Evolutionary conservation across 148 eudicot genomes (phyloP).

Genomic region (Simmondsia chinensis): DNA sequence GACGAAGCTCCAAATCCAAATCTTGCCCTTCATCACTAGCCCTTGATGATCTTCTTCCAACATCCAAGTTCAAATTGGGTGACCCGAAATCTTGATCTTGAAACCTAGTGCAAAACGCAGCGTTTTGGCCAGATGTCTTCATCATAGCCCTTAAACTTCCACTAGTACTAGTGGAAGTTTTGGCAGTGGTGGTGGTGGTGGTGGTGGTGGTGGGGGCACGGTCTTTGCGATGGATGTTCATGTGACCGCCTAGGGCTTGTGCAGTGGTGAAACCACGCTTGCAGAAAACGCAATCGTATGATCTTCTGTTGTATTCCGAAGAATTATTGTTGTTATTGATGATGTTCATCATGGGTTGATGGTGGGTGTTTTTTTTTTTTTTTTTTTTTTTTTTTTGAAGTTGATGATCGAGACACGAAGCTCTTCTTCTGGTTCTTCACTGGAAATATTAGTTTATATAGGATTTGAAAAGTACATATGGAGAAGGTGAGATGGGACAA

Average conservation of each 20-base stretch:
- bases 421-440: too few species aligned
- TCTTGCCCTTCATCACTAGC: slow-evolving; percentile 22
- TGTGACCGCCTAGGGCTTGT: slow-evolving; percentile 68
- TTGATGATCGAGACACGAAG: too few species aligned
- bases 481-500: too few species aligned
- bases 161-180: slow-evolving; percentile 7
- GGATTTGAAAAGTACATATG: too few species aligned
- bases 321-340: too few species aligned
- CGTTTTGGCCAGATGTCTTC: slow-evolving; percentile 13
- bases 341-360: not conserved
- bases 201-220: slow-evolving; percentile 21
- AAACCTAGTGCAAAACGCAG: slow-evolving; percentile 10
- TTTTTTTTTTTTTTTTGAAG: not conserved
- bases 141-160: slow-evolving; percentile 10
- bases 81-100: slow-evolving; percentile 13
- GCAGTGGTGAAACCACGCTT: slow-evolving; percentile 57
- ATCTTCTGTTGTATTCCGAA: slow-evolving; percentile 11
- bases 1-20: slow-evolving; percentile 63
- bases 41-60: not conserved
- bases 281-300: slow-evolving; percentile 50
- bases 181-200: not conserved
- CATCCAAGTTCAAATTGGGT: too few species aligned
- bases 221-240: slow-evolving; percentile 61
- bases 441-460: too few species aligned
- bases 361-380: not conserved